Percentiles rank a stretch among this genome's conserved stretches.
Evolutionary conservation across 345 rosid species (phyloP).

Genomic region (Populus pruinosa): DNA sequence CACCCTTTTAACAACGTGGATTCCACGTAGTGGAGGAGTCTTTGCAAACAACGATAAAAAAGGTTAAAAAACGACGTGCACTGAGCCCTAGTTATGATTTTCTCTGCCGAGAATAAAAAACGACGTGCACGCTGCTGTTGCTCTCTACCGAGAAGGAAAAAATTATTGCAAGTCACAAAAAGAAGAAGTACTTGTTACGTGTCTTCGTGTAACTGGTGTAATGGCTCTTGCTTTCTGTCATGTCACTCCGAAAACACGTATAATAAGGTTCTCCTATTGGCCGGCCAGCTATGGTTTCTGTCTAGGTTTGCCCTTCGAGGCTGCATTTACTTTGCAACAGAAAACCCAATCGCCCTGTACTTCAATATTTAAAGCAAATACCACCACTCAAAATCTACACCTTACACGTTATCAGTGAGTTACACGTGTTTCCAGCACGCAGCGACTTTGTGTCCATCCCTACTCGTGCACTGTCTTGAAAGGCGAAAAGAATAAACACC

Average conservation of each 20-base stretch:
- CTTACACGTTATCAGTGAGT: background rate
- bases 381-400: background rate
- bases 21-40: too few relatives aligned
- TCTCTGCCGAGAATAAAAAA: background rate
- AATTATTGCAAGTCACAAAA: background rate
- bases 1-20: too few relatives aligned
- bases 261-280: background rate
- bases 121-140: background rate
- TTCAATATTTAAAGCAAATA: background rate
- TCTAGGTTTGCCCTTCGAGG: background rate
- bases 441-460: background rate
- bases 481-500: background rate
- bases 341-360: too few relatives aligned
- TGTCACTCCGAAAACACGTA: background rate
- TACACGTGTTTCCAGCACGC: background rate
- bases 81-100: too few relatives aligned
- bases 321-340: background rate
- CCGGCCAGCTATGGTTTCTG: background rate
- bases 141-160: background rate
- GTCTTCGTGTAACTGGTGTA: background rate
- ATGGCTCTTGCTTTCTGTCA: background rate
- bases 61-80: background rate
- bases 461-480: background rate
- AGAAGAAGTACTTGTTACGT: background rate
- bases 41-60: too few relatives aligned